These are phyloP conservation scores for Penicillium hordei DNA, from an alignment of 2,329 filamentous ascomycete species.

Conservation along the genomic window DNA sequence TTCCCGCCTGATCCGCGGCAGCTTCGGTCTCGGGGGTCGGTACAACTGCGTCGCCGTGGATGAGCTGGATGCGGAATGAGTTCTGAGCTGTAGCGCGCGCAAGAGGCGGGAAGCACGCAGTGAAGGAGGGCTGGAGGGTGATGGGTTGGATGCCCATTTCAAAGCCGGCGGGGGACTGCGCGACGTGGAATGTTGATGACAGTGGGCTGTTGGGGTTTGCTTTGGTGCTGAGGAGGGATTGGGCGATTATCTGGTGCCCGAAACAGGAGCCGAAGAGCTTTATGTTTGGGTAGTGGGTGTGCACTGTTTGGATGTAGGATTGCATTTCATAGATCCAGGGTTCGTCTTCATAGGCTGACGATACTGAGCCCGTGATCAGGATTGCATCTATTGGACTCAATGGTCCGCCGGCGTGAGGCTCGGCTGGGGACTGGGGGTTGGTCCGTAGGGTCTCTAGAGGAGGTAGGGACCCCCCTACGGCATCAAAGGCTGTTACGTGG, in stretches of 20 bases:
- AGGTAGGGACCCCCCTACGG: constrained; percentile 31
- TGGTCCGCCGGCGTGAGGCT: constrained; percentile 6
- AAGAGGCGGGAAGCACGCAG: constrained; percentile 13
- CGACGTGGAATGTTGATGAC: constrained; percentile 20
- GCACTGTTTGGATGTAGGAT: constrained; percentile 27
- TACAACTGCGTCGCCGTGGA: constrained; percentile 37
- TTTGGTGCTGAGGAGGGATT: constrained; percentile 23
- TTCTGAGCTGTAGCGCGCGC: neutral
- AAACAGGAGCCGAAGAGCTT: constrained; percentile 38
- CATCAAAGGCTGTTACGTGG: constrained; percentile 36
- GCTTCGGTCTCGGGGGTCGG: constrained; percentile 7
- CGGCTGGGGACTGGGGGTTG: constrained; percentile 3
- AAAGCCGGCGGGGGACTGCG: constrained; percentile 21
- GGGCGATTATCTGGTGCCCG: constrained; percentile 35
- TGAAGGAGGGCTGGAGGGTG: constrained; percentile 23
- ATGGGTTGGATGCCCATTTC: constrained; percentile 36
- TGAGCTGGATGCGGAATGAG: constrained; percentile 33
- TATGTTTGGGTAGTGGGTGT: constrained; percentile 26
- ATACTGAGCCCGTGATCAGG: constrained; percentile 31
- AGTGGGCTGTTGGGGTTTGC: neutral
- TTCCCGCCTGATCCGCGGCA: neutral
- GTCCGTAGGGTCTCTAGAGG: constrained; percentile 27
- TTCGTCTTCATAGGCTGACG: constrained; percentile 25
- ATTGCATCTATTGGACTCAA: constrained; percentile 29
- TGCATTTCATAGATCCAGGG: constrained; percentile 29